phyloP scores from a whole-genome alignment of 345 rosid genomes.

The Citrus reticulata region DNA sequence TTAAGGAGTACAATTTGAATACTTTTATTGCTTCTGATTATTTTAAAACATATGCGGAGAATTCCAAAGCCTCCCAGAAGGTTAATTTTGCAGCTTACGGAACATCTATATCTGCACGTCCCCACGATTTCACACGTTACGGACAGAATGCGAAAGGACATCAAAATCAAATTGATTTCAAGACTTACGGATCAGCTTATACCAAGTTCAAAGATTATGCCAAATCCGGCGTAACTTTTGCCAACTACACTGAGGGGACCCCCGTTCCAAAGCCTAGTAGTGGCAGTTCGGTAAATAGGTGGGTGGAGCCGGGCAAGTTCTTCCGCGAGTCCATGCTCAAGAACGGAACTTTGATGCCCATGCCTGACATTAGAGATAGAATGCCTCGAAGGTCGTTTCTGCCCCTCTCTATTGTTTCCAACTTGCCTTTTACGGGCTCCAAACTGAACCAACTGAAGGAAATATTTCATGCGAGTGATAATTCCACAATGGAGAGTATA shows the following conservation, averaged over 20 bases:
- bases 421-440: slow-evolving; percentile 54
- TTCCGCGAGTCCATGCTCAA: slow-evolving; percentile 64
- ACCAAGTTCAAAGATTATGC: slow-evolving; percentile 48
- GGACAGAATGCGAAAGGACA: slow-evolving; percentile 36
- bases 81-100: slow-evolving; percentile 35
- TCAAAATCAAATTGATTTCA: slow-evolving; percentile 34
- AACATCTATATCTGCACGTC: no score
- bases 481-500: slow-evolving; percentile 53
- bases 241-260: slow-evolving; percentile 23
- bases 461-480: slow-evolving; percentile 51
- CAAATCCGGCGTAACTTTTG: slow-evolving; percentile 44
- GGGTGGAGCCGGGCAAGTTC: slow-evolving; percentile 84
- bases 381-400: slow-evolving; percentile 89
- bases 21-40: slow-evolving; percentile 23
- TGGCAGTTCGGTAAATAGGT: slow-evolving; percentile 47
- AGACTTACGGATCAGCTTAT: slow-evolving; percentile 35
- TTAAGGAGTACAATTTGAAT: slow-evolving; percentile 47
- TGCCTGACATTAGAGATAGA: slow-evolving; percentile 85
- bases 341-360: slow-evolving; percentile 59
- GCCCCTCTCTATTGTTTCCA: slow-evolving; percentile 55
- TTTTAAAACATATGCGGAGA: slow-evolving; percentile 49
- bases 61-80: slow-evolving; percentile 32
- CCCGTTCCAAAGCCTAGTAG: slow-evolving; percentile 5
- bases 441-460: slow-evolving; percentile 22
- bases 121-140: slow-evolving; percentile 41